Conservation (phyloP, 371 early-diverging fungal genomes). For the Mortierella polycephala region DNA sequence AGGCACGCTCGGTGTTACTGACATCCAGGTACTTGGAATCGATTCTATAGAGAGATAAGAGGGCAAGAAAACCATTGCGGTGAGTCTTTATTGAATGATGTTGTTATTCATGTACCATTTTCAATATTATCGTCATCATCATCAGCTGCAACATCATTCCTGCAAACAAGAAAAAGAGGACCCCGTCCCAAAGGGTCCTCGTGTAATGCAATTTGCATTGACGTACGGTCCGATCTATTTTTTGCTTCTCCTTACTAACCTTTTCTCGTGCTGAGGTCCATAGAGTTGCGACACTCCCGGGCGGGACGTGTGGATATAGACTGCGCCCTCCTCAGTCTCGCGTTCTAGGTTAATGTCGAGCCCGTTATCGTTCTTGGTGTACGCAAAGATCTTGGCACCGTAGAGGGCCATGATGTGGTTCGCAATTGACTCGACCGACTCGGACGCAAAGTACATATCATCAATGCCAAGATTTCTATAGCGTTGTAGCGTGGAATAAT, state of each 20-base stretch:
- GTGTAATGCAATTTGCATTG: not conserved
- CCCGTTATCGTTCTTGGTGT: constrained; percentile 82
- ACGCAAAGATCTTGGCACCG: constrained; percentile 91
- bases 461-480: constrained; percentile 92
- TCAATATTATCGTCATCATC: no score
- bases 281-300: constrained; percentile 89
- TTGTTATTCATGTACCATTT: no score
- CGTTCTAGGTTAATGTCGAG: constrained; percentile 91
- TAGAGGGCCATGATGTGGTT: constrained; percentile 95
- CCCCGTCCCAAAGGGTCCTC: not conserved
- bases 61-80: not conserved
- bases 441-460: constrained; percentile 94
- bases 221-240: not conserved
- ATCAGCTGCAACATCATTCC: no score
- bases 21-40: constrained; percentile 91
- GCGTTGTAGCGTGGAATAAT: not conserved
- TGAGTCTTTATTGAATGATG: not conserved
- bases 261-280: constrained; percentile 88
- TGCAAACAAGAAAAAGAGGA: no score
- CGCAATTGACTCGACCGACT: constrained; percentile 88
- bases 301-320: constrained; percentile 93
- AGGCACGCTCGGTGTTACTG: constrained; percentile 76
- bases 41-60: constrained; percentile 63
- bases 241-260: constrained; percentile 53
- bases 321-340: constrained; percentile 88